A percentile compares a stretch with the other conserved stretches of the same genome.
phyloP scores from a whole-genome alignment of 441 rosid genomes.

The Populus trichocarpa region DNA sequence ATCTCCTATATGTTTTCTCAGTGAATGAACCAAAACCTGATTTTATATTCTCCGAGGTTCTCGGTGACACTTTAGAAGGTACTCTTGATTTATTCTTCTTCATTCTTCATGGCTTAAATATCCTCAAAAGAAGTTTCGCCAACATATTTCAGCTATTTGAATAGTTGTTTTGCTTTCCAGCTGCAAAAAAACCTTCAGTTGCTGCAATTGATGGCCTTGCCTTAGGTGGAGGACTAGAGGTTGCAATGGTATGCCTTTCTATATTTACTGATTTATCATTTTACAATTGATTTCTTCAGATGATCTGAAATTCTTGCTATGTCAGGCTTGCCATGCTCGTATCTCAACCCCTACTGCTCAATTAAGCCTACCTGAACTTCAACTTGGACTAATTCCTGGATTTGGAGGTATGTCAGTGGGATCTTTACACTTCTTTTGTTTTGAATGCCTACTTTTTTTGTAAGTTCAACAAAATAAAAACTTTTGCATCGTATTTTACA shows the following conservation, averaged over 20 bases:
- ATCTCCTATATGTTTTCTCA: constrained; percentile 29
- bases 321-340: constrained; percentile 89
- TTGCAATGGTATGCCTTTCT: constrained; percentile 64
- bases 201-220: constrained; percentile 99
- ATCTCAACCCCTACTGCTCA: constrained; percentile 80
- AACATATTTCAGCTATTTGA: constrained; percentile 7
- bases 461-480: not conserved
- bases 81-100: not conserved
- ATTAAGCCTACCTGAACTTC: constrained; percentile 93
- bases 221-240: constrained; percentile 95
- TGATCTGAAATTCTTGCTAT: constrained; percentile 11
- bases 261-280: not conserved
- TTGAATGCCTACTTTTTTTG: not conserved
- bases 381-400: constrained; percentile 92
- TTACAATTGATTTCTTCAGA: constrained; percentile 7
- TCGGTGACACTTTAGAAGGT: constrained; percentile 81
- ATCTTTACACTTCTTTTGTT: not conserved
- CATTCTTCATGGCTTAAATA: constrained; percentile 1
- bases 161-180: constrained; percentile 38
- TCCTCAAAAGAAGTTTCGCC: constrained; percentile 7
- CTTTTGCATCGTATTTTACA: not conserved
- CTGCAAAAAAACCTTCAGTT: constrained; percentile 85
- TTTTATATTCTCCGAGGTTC: constrained; percentile 51
- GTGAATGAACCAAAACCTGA: constrained; percentile 62
- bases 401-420: constrained; percentile 60